A percentile compares a stretch with the other conserved stretches of the same genome.
These are phyloP conservation scores for Sporothrix curviconia DNA, from an alignment of 2,329 filamentous ascomycete genomes.

Conservation along the genomic window DNA sequence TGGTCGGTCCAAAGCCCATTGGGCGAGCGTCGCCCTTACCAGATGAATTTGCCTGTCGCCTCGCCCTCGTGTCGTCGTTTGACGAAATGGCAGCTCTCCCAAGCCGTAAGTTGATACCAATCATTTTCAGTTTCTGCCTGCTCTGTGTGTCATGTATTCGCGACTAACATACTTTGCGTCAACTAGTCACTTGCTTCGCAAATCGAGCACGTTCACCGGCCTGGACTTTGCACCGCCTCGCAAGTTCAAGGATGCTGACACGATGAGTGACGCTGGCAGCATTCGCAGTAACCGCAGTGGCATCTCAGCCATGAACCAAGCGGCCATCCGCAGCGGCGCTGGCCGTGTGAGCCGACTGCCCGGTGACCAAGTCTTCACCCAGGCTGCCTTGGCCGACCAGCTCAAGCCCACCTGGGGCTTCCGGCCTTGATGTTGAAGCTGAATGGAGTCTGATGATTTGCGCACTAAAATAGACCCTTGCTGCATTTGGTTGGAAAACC, in stretches of 20 bases:
- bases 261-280: conserved; percentile 59
- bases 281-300: conserved; percentile 69
- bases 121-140: background rate
- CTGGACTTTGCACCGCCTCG: conserved; percentile 77
- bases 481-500: background rate
- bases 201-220: conserved; percentile 69
- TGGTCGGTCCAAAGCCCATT: conserved; percentile 62
- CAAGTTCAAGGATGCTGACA: conserved; percentile 59
- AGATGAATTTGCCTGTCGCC: conserved; percentile 63
- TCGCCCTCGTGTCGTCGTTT: conserved; percentile 78
- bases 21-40: conserved; percentile 64
- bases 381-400: conserved; percentile 55
- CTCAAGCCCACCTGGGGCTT: conserved; percentile 56
- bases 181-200: conserved; percentile 66
- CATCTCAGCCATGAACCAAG: conserved; percentile 62
- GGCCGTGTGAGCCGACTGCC: conserved; percentile 83
- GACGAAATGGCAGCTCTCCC: conserved; percentile 81
- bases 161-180: background rate
- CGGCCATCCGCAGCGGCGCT: conserved; percentile 72
- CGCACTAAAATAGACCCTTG: background rate
- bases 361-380: conserved; percentile 72
- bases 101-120: conserved; percentile 77
- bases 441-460: no score
- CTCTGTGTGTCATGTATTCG: background rate
- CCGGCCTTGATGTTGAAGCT: conserved; percentile 34